Percentiles rank a stretch among this genome's conserved stretches.
Evolutionary conservation across 352 stramenopile genomes (phyloP).

Genomic region (Aphanomyces stellatus): DNA sequence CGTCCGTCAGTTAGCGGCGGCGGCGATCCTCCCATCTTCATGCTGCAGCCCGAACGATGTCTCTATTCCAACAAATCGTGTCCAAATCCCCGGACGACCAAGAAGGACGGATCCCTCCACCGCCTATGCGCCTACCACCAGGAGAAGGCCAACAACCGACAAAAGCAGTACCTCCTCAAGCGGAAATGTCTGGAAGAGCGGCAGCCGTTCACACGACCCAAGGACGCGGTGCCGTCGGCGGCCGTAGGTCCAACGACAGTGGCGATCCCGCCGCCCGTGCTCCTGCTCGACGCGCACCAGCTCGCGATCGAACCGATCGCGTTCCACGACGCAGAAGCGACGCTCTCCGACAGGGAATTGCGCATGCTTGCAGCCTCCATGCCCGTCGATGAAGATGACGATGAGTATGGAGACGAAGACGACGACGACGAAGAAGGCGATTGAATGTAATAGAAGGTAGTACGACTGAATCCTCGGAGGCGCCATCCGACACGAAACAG

Average conservation of each 20-base stretch:
- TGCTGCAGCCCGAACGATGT: too few relatives aligned
- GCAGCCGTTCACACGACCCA: not conserved
- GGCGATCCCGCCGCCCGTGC: not conserved
- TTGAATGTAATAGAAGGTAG: too few relatives aligned
- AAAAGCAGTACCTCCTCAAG: conserved; percentile 12
- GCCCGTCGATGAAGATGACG: not conserved
- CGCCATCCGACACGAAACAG: too few relatives aligned
- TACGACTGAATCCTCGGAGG: too few relatives aligned
- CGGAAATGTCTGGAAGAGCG: not conserved
- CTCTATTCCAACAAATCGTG: conserved; percentile 26
- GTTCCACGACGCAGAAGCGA: not conserved
- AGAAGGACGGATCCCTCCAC: conserved; percentile 10
- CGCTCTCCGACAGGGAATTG: not conserved
- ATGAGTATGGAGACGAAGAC: not conserved
- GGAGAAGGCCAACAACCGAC: not conserved
- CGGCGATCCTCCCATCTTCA: conserved; percentile 3
- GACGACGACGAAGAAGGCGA: not conserved
- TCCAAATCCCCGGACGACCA: not conserved
- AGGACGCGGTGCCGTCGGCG: not conserved
- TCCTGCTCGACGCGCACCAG: not conserved
- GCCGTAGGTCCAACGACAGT: not conserved
- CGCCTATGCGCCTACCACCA: conserved; percentile 3
- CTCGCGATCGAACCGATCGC: not conserved
- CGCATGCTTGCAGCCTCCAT: not conserved
- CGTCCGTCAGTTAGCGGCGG: not conserved